Evolutionary conservation across 139 green algal species (phyloP), one percentile per base, ranked within the genome.

Genomic region (Astrephomene gubernaculifera): DNA sequence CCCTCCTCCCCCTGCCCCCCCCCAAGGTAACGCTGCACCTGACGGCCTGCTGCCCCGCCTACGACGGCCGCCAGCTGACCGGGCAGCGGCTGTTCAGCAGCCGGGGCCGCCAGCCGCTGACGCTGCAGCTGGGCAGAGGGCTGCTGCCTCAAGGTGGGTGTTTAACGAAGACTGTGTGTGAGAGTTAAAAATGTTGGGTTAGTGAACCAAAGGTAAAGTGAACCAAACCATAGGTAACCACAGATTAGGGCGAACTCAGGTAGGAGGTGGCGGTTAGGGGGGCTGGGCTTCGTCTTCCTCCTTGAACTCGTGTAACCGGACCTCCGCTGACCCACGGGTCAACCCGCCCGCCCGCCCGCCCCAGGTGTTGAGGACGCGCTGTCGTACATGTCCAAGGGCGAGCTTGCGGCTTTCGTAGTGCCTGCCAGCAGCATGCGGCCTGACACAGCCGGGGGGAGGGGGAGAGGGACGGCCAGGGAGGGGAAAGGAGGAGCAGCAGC

Each of bases 291-390:
- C n/a, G n/a, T n/a, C n/a, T n/a, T n/a, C n/a, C n/a, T n/a, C n/a
- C n/a, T n/a, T n/a, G n/a, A n/a, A n/a, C n/a, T n/a, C n/a, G n/a
- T n/a, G n/a, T n/a, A n/a, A n/a, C n/a, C n/a, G n/a, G n/a, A n/a
- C n/a, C n/a, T n/a, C n/a, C n/a, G n/a, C n/a, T n/a, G n/a, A n/a
- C n/a, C n/a, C n/a, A n/a, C n/a, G n/a, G n/a, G n/a, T n/a, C n/a
- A n/a, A n/a, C n/a, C n/a, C n/a, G n/a, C n/a, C n/a, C n/a, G n/a
- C n/a, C n/a, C n/a, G n/a, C 63, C n/a, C 17, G 4, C 29, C 49
- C 41, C 87, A 90, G 90, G 86, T 2, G 39, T 96, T 24, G 91
- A 95, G 84, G 80, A 89, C 21, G 92, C 83, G 2, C 49, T 96
- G 21, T 65, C 69, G 5, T 52, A 82, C 27, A 93, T 95, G 90